phyloP scores from a whole-genome alignment of 2,329 filamentous ascomycete species.

The Allantophomopsis lycopodina region DNA sequence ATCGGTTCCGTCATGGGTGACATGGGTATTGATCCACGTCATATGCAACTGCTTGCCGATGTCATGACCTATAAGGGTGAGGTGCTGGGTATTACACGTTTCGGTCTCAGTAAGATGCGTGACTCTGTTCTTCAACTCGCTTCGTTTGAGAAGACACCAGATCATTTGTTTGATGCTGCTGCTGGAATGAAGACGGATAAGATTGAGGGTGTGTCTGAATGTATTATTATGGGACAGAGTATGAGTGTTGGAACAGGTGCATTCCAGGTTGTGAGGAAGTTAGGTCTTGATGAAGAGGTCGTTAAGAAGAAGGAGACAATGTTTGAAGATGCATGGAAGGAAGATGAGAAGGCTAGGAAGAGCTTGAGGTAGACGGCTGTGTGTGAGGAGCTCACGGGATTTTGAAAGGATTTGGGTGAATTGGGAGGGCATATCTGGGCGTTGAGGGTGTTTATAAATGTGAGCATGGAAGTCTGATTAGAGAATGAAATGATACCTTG shows the following conservation, averaged over 20 bases:
- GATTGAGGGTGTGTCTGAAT: slow-evolving; percentile 89
- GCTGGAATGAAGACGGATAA: slow-evolving; percentile 82
- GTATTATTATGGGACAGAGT: slow-evolving; percentile 96
- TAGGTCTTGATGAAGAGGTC: slow-evolving; percentile 50
- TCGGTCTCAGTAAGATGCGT: slow-evolving; percentile 91
- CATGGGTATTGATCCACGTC: slow-evolving; percentile 93
- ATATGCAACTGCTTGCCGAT: slow-evolving; percentile 94
- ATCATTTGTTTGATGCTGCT: slow-evolving; percentile 92
- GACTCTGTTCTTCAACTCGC: slow-evolving; percentile 89
- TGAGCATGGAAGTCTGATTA: no score
- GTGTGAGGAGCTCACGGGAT: no score
- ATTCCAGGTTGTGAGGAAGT: slow-evolving; percentile 71
- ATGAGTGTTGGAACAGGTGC: slow-evolving; percentile 85
- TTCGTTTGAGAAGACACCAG: slow-evolving; percentile 94
- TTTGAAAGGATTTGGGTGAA: no score
- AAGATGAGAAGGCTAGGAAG: slow-evolving; percentile 15
- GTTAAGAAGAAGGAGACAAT: slow-evolving; percentile 36
- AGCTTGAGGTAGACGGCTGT: slow-evolving; percentile 4
- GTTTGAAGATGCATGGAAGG: slow-evolving; percentile 57
- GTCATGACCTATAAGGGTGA: slow-evolving; percentile 99
- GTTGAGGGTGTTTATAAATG: no score
- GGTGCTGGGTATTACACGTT: slow-evolving; percentile 89
- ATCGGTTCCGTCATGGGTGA: slow-evolving; percentile 81
- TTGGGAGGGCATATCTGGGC: no score
- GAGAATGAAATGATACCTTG: no score